A percentile compares a stretch with the other conserved stretches of the same genome.
phyloP scores from a whole-genome alignment of 2,329 filamentous ascomycete genomes.

The Paecilomyces sp. region DNA sequence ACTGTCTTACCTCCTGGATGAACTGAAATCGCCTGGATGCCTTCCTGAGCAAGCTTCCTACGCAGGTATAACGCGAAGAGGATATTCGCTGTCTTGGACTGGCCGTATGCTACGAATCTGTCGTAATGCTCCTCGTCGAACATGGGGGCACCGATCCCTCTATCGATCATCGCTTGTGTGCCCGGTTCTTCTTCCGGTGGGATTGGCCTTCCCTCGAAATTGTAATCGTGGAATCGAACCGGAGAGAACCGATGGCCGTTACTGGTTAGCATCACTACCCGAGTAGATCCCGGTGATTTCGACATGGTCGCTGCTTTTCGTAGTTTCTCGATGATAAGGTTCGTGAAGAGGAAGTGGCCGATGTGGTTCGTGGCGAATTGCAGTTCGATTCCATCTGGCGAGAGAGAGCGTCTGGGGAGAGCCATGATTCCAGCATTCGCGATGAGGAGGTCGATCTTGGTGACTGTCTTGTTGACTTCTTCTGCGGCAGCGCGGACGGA shows the following conservation, averaged over 20 bases:
- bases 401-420: conserved; percentile 3
- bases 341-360: conserved; percentile 16
- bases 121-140: conserved; percentile 4
- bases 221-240: conserved; percentile 27
- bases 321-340: conserved; percentile 13
- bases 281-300: conserved; percentile 7
- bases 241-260: conserved; percentile 17
- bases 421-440: conserved; percentile 10
- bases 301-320: conserved; percentile 5
- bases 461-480: conserved; percentile 1
- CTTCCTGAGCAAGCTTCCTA: conserved; percentile 7
- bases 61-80: conserved; percentile 31
- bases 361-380: conserved; percentile 17
- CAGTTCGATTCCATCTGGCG: conserved; percentile 19
- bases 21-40: conserved; percentile 15
- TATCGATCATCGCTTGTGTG: conserved; percentile 19
- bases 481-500: conserved; percentile 6
- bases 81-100: conserved; percentile 40
- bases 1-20: conserved; percentile 15
- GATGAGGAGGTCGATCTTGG: conserved; percentile 7
- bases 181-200: conserved; percentile 9
- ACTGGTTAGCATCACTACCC: conserved; percentile 22
- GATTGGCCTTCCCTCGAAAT: conserved; percentile 17
- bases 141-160: not conserved
- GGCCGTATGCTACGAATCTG: conserved; percentile 9